Evolutionary conservation across 2,329 filamentous ascomycete species (phyloP), one percentile per base, ranked within the genome.

Genomic region (Bipolaris bicolor): DNA sequence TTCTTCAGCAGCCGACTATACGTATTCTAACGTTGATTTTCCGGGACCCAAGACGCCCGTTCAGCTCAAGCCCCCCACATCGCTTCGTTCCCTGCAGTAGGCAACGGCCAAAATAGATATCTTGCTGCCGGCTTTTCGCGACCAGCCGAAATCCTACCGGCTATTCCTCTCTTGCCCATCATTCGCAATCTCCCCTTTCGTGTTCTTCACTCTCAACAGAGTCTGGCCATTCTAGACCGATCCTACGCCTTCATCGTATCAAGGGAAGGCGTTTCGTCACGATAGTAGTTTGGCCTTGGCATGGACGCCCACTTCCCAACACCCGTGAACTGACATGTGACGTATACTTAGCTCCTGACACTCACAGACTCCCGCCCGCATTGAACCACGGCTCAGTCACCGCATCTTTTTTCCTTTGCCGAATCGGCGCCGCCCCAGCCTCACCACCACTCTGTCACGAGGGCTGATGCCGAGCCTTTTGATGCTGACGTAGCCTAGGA

Each of bases 371-470:
- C 41, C 20, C 5, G 24, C 41, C 20, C 5, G 15, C 37, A 44
- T 47, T 45, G 34, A 59, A 59, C 59, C 56, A 43, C 48, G 49
- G 56, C 57, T 59, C 48, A 48, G 53, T 59, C 56, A 53, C 56
- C 56, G 56, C 59, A 59, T 48, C 10, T 53, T 52, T 39, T 39
- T 7, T 15, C n/a, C 54, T 22, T 41, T 48, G 55, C 55, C 55
- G 45, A 49, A 37, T 18, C 43, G 50, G 31, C 31, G 31, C 54
- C 54, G 50, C 11, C 24, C n/a, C 54, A 46, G 34, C 44, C 48
- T n/a, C 40, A 52, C 39, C n/a, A 11, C 29, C 24, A 43, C 16
- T 16, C 45, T 15, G 33, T 29, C 15, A 37, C 34, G 20, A 37
- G 31, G n/a, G 26, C 16, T n/a, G 26, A 7, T 29, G 41, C 15